Conservation (phyloP, 2,329 filamentous ascomycete species). For the Graphilbum ipis-grandicollis region DNA sequence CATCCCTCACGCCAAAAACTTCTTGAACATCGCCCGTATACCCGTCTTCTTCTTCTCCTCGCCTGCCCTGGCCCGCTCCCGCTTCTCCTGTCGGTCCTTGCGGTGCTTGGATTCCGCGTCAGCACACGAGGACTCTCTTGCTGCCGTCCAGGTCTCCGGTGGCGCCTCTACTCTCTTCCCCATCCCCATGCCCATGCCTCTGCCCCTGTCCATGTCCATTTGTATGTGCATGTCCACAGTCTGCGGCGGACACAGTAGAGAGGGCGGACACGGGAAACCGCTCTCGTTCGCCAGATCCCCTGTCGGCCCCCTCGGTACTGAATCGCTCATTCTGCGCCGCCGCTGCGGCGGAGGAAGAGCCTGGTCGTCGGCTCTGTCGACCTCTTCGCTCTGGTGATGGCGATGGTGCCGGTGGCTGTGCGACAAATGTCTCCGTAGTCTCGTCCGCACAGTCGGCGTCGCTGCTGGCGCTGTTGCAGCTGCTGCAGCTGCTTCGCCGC, state of each 20-base stretch:
- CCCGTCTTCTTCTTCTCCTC: slow-evolving; percentile 7
- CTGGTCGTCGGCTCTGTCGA: not conserved
- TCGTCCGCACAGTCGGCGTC: slow-evolving; percentile 2
- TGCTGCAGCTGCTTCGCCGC: not conserved
- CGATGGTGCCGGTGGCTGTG: not conserved
- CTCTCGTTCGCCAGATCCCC: too few relatives aligned
- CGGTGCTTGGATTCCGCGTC: slow-evolving; percentile 6
- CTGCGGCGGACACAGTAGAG: too few relatives aligned
- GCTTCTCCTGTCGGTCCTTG: slow-evolving; percentile 8
- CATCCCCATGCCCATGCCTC: too few relatives aligned
- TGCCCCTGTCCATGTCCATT: too few relatives aligned
- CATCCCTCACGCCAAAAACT: not conserved
- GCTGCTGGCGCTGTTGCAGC: not conserved
- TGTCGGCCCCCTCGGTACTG: not conserved
- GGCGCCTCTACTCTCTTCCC: not conserved
- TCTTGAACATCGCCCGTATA: slow-evolving; percentile 8
- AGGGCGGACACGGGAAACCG: too few relatives aligned
- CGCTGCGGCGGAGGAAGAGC: not conserved
- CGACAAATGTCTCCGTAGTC: slow-evolving; percentile 3
- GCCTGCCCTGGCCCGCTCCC: slow-evolving; percentile 6
- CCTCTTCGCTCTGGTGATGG: slow-evolving; percentile 2
- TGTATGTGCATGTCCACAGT: too few relatives aligned
- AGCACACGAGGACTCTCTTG: not conserved
- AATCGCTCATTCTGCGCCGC: not conserved
- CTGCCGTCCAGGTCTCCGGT: not conserved